phyloP scores from a whole-genome alignment of 129 eudicot genomes.

The Artemisia annua region DNA sequence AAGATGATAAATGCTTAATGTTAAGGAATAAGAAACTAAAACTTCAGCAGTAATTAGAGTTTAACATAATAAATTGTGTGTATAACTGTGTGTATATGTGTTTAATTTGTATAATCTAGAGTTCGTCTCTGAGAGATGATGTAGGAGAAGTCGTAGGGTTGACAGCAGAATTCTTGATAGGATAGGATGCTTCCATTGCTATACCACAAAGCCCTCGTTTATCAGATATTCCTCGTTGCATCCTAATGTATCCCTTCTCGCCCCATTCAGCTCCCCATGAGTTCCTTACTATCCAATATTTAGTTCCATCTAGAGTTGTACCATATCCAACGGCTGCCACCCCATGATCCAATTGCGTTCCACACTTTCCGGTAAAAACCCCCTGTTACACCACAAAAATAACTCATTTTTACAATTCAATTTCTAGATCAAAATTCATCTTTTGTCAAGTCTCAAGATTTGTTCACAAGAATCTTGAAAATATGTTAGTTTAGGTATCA shows the following conservation, averaged over 20 bases:
- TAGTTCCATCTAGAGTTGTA: constrained; percentile 61
- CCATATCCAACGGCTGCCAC: constrained; percentile 79
- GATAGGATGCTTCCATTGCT: constrained; percentile 57
- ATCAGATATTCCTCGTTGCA: constrained; percentile 42
- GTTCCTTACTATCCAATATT: constrained; percentile 77
- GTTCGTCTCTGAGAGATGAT: constrained; percentile 45
- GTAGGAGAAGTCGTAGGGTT: constrained; percentile 33
- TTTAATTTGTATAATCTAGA: constrained; percentile 30
- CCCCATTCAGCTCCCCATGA: constrained; percentile 67
- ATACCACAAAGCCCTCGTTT: constrained; percentile 50
- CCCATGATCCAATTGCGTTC: constrained; percentile 78
- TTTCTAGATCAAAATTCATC: neutral
- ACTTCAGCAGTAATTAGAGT: neutral
- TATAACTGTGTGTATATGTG: constrained; percentile 3
- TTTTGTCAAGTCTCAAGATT: constrained; percentile 8
- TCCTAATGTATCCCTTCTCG: constrained; percentile 75
- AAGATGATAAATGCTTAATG: constrained; percentile 6
- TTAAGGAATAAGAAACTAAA: constrained; percentile 8
- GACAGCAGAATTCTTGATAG: constrained; percentile 38
- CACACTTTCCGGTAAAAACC: constrained; percentile 74
- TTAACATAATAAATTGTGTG: neutral
- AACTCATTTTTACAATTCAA: neutral
- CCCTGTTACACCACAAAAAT: constrained; percentile 35
- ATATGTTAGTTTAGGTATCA: constrained; percentile 7
- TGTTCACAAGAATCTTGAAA: neutral